These are phyloP conservation scores for Gossypium herbaceum DNA, from an alignment of 345 rosid species.

Conservation along the genomic window DNA sequence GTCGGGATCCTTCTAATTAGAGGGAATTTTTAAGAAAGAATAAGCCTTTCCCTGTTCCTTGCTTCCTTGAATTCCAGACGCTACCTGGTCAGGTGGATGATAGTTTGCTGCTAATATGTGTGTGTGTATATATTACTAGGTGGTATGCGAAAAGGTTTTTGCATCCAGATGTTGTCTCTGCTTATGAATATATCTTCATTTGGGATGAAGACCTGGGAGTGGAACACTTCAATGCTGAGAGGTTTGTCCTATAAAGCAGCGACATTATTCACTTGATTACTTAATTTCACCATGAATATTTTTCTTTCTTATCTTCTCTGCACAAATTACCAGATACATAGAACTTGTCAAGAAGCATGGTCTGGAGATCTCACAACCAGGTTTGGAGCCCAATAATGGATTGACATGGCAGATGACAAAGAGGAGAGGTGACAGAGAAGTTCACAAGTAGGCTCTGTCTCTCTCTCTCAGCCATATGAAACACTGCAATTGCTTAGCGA, in stretches of 20 bases:
- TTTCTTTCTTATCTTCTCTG: conserved; percentile 18
- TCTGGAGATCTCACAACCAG: conserved; percentile 93
- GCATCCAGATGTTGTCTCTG: conserved; percentile 89
- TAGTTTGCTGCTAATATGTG: neutral
- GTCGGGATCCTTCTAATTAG: conserved; percentile 9
- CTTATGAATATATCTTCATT: conserved; percentile 84
- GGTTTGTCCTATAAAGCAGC: conserved; percentile 33
- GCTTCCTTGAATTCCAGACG: conserved; percentile 4
- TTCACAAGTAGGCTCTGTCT: conserved; percentile 68
- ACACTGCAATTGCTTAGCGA: neutral
- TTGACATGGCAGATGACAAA: conserved; percentile 97
- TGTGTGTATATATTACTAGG: conserved; percentile 36
- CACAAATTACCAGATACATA: conserved; percentile 54
- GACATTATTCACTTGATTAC: conserved; percentile 11
- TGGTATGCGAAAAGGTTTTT: conserved; percentile 97
- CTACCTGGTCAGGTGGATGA: neutral
- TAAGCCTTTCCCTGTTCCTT: neutral
- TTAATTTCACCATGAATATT: conserved; percentile 7
- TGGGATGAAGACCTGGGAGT: conserved; percentile 99
- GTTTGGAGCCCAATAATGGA: conserved; percentile 89
- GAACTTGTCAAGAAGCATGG: conserved; percentile 82
- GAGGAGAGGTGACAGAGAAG: conserved; percentile 86
- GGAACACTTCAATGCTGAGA: conserved; percentile 80
- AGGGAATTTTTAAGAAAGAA: neutral
- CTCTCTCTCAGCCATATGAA: conserved; percentile 9